phyloP scores from a whole-genome alignment of 257 asterid genomes.

The Cordia subcordata region DNA sequence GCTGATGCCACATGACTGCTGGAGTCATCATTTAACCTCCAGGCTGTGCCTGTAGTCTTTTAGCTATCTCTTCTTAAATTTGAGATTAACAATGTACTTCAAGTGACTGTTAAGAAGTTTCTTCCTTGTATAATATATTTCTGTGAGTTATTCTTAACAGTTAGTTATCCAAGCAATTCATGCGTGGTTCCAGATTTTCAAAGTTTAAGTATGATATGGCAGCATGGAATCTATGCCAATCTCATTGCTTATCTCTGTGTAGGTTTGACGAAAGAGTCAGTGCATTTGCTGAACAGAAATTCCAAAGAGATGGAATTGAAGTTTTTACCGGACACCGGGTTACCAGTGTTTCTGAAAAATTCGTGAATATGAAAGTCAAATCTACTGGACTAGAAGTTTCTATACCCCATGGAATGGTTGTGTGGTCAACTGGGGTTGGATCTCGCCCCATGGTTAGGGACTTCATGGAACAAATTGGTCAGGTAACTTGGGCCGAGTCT shows the following conservation, averaged over 20 bases:
- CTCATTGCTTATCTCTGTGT: neutral
- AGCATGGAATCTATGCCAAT: neutral
- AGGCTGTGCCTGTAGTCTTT: too few species aligned
- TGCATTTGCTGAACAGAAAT: constrained; percentile 75
- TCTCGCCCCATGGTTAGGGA: constrained; percentile 80
- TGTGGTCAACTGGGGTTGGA: constrained; percentile 97
- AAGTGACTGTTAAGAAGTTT: too few species aligned
- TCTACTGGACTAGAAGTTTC: constrained; percentile 47
- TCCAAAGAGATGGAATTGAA: constrained; percentile 80
- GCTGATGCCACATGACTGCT: too few species aligned
- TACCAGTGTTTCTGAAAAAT: constrained; percentile 55
- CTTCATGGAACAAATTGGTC: constrained; percentile 84
- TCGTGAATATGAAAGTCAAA: constrained; percentile 51
- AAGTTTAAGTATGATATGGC: too few species aligned
- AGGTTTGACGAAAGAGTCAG: constrained; percentile 94
- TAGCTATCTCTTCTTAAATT: too few species aligned
- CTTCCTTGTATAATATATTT: too few species aligned
- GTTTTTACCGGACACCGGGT: constrained; percentile 80
- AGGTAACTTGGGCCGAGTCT: constrained; percentile 33
- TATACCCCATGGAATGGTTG: constrained; percentile 81
- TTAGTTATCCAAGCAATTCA: too few species aligned
- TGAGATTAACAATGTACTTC: too few species aligned
- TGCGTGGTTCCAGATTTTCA: too few species aligned
- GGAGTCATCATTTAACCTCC: too few species aligned
- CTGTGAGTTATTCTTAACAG: too few species aligned